These are phyloP conservation scores for Hsuehochloa calcarea DNA, from an alignment of 176 grass and related monocot genomes.

Conservation along the genomic window DNA sequence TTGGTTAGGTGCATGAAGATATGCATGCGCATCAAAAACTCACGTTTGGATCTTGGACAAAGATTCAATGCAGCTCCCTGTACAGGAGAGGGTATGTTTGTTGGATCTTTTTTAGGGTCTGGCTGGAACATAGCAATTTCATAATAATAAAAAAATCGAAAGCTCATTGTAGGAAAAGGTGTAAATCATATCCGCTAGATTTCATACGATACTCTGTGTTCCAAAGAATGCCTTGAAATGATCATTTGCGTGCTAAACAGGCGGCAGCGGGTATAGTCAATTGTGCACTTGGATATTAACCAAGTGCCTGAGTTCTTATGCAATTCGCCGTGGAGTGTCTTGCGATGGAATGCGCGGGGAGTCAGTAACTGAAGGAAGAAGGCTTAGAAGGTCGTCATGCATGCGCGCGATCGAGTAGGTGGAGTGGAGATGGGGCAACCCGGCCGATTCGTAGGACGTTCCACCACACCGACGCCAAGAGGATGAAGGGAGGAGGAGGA, in stretches of 20 bases:
- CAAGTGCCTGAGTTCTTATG: no score
- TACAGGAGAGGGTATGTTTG: neutral
- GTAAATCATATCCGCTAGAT: neutral
- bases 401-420: constrained; percentile 34
- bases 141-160: neutral
- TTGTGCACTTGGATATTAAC: no score
- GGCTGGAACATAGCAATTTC: neutral
- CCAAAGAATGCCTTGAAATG: neutral
- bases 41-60: neutral
- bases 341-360: no score
- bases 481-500: neutral
- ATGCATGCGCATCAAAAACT: neutral
- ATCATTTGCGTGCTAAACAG: no score
- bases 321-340: no score
- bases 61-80: neutral
- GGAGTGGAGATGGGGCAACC: constrained; percentile 78
- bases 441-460: constrained; percentile 61
- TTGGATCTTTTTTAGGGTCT: neutral
- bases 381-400: neutral
- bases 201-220: no score
- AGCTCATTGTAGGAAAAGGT: neutral
- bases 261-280: no score
- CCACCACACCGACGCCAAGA: constrained; percentile 37
- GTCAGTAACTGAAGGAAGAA: neutral
- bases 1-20: neutral